A percentile compares a stretch with the other conserved stretches of the same genome.
Evolutionary conservation across 768 basidiomycete species (phyloP).

Genomic region (Pleurotus salmoneostramineus): DNA sequence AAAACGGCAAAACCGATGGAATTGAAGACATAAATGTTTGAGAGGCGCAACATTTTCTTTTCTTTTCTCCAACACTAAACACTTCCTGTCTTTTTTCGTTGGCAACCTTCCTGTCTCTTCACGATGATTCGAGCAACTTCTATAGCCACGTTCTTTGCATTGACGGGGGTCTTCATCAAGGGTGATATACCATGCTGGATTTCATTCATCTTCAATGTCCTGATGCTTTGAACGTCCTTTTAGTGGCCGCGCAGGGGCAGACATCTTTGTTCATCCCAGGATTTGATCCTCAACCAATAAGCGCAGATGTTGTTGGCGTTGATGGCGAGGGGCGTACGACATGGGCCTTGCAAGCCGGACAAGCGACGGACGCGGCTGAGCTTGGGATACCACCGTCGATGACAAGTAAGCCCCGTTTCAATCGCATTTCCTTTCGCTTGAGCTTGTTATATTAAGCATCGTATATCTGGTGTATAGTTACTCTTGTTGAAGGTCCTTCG

Average conservation of each 20-base stretch:
- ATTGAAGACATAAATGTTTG: not conserved
- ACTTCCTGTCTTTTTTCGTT: not conserved
- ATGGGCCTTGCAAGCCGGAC: constrained; percentile 32
- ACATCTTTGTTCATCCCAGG: constrained; percentile 43
- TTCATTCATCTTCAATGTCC: constrained; percentile 3
- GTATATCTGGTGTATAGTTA: not conserved
- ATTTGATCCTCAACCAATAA: constrained; percentile 39
- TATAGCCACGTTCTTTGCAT: not conserved
- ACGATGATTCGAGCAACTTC: not conserved
- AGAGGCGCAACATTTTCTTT: not conserved
- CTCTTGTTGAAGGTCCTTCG: constrained; percentile 1
- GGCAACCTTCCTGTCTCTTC: not conserved
- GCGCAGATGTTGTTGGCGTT: constrained; percentile 37
- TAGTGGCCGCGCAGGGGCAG: constrained; percentile 21
- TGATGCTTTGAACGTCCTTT: not conserved
- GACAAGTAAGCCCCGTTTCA: not conserved
- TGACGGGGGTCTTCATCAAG: constrained; percentile 3
- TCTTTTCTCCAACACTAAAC: not conserved
- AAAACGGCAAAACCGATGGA: not conserved
- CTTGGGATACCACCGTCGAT: constrained; percentile 2
- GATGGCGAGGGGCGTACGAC: constrained; percentile 38
- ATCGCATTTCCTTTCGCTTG: not conserved
- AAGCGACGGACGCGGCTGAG: constrained; percentile 23
- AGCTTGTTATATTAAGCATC: not conserved
- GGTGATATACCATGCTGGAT: constrained; percentile 3